These are phyloP conservation scores for Ceratocystis colombiana DNA, from an alignment of 2,329 filamentous ascomycete genomes.

Conservation along the genomic window DNA sequence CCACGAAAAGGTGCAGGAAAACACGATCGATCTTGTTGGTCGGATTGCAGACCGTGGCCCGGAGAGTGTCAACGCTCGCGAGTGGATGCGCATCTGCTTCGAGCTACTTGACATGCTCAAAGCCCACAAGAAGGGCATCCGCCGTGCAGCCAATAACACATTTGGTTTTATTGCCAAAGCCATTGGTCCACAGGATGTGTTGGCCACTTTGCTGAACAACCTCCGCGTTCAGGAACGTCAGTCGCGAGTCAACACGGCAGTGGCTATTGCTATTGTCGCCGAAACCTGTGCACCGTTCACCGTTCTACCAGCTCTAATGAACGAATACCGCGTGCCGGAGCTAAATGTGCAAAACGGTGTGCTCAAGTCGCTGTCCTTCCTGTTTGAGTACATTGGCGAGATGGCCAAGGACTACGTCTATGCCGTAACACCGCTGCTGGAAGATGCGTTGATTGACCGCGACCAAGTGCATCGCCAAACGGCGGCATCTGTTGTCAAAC, in stretches of 20 bases:
- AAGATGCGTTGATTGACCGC: slow-evolving; percentile 93
- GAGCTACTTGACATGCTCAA: slow-evolving; percentile 98
- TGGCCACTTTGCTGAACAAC: slow-evolving; percentile 93
- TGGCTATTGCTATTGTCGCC: slow-evolving; percentile 95
- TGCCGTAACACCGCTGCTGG: slow-evolving; percentile 86
- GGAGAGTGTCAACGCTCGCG: slow-evolving; percentile 89
- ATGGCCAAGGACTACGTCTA: slow-evolving; percentile 99
- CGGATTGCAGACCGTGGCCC: slow-evolving; percentile 96
- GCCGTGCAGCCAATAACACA: slow-evolving; percentile 96
- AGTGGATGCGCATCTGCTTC: slow-evolving; percentile 99
- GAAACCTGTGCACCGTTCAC: slow-evolving; percentile 98
- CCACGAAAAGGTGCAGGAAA: slow-evolving; percentile 98
- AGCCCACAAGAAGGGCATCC: slow-evolving; percentile 98
- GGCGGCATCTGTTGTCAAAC: slow-evolving; percentile 92
- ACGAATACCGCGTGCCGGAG: slow-evolving; percentile 96
- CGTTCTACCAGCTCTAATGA: slow-evolving; percentile 96
- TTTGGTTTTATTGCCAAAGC: slow-evolving; percentile 99
- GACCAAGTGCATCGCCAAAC: slow-evolving; percentile 98
- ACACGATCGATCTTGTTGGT: slow-evolving; percentile 94
- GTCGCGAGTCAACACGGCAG: slow-evolving; percentile 94
- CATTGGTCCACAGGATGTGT: slow-evolving; percentile 92
- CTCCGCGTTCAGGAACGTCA: slow-evolving; percentile 94
- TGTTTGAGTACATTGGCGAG: slow-evolving; percentile 98
- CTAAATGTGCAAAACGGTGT: slow-evolving; percentile 98
- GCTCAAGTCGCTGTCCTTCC: slow-evolving; percentile 88